Evolutionary conservation across 495 filamentous ascomycete species (phyloP).

Genomic region (Trichocladium antarcticum): DNA sequence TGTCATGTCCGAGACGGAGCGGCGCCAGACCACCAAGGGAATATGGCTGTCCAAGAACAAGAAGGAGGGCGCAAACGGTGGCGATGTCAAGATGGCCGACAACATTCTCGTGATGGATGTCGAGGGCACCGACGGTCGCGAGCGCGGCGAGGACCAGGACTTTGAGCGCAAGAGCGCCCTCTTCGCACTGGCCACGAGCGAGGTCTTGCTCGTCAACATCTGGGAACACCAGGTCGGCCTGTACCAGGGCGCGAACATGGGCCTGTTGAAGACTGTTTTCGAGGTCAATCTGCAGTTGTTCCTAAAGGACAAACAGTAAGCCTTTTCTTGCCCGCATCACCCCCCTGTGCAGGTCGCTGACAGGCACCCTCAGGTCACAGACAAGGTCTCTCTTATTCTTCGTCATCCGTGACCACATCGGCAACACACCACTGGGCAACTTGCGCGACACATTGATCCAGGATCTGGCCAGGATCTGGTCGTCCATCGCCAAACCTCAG

Average conservation of each 20-base stretch:
- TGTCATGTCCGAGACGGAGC: conserved; percentile 85
- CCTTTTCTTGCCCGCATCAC: conserved; percentile 5
- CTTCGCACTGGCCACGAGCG: conserved; percentile 93
- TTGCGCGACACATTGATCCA: conserved; percentile 81
- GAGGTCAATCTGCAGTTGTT: conserved; percentile 97
- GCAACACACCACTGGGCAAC: conserved; percentile 76
- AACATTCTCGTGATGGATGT: conserved; percentile 99
- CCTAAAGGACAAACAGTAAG: conserved; percentile 82
- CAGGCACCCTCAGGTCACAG: conserved; percentile 49
- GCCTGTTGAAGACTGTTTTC: conserved; percentile 92
- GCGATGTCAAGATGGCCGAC: no score
- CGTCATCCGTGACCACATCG: conserved; percentile 93
- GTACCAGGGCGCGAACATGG: conserved; percentile 99
- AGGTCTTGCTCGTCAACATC: conserved; percentile 96
- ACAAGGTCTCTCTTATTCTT: conserved; percentile 93
- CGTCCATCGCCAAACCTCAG: conserved; percentile 75
- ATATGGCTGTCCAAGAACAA: conserved; percentile 99
- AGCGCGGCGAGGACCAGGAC: conserved; percentile 95
- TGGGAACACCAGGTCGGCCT: conserved; percentile 98
- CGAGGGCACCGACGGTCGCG: conserved; percentile 92
- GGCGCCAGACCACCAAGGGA: conserved; percentile 93
- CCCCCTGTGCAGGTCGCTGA: not conserved
- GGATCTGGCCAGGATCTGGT: conserved; percentile 85
- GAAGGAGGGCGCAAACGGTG: conserved; percentile 38
- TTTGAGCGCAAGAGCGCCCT: conserved; percentile 97